These are phyloP conservation scores for Nicotiana undulata DNA, from an alignment of 257 asterid species.

Conservation along the genomic window DNA sequence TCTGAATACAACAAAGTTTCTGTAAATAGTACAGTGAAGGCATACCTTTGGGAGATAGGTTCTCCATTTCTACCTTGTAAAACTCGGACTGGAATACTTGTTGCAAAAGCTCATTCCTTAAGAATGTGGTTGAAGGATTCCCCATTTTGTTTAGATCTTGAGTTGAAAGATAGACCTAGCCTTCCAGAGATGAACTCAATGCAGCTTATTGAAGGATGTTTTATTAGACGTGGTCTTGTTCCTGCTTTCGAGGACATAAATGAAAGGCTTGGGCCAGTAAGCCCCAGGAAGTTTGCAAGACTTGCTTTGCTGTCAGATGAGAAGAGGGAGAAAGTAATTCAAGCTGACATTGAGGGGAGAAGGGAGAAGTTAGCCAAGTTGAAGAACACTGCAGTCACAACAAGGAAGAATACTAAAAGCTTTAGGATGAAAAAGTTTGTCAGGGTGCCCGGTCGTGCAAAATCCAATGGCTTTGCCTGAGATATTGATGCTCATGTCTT, in stretches of 20 bases:
- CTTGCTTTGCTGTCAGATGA: constrained; percentile 81
- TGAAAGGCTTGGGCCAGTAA: constrained; percentile 70
- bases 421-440: constrained; percentile 27
- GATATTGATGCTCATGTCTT: background rate
- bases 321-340: constrained; percentile 50
- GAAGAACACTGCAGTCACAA: constrained; percentile 23
- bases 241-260: constrained; percentile 81
- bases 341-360: constrained; percentile 59
- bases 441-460: constrained; percentile 21
- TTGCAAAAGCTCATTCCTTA: constrained; percentile 84
- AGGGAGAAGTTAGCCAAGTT: constrained; percentile 53
- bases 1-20: constrained; percentile 80
- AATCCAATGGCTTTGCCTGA: constrained; percentile 9
- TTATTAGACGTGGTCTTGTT: constrained; percentile 75
- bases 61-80: constrained; percentile 90
- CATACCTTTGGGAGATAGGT: constrained; percentile 96
- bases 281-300: constrained; percentile 79
- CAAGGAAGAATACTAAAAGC: constrained; percentile 22
- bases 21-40: constrained; percentile 67
- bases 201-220: constrained; percentile 88
- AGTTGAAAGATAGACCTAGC: constrained; percentile 61
- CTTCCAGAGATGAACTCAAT: constrained; percentile 67
- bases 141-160: constrained; percentile 85
- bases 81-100: constrained; percentile 67
- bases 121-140: constrained; percentile 92